Conservation (phyloP, 805 yeast species). For the Wickerhamomyces kurtzmanii region DNA sequence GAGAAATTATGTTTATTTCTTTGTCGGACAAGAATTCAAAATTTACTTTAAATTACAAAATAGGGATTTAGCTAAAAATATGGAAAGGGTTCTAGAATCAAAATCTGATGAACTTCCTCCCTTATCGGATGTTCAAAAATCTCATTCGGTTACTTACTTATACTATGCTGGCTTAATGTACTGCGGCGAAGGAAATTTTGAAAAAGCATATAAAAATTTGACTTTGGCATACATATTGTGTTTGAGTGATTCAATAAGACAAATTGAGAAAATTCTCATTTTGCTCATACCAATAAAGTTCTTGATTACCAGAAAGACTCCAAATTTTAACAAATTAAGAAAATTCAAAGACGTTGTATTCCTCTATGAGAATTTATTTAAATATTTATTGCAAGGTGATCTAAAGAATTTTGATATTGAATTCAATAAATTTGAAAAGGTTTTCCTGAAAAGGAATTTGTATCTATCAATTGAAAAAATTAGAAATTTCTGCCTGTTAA, state of each 20-base stretch:
- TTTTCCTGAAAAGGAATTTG: slow-evolving; percentile 48
- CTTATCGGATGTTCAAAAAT: slow-evolving; percentile 28
- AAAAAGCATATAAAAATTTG: slow-evolving; percentile 39
- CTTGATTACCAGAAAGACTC: slow-evolving; percentile 35
- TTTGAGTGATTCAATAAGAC: slow-evolving; percentile 7
- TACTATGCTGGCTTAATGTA: slow-evolving; percentile 64
- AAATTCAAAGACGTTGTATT: slow-evolving; percentile 28
- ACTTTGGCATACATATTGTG: slow-evolving; percentile 29
- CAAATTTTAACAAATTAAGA: slow-evolving; percentile 29
- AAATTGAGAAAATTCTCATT: slow-evolving; percentile 32
- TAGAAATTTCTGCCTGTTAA: slow-evolving; percentile 37
- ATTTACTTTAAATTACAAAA: slow-evolving; percentile 60
- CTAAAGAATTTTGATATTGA: slow-evolving; percentile 36
- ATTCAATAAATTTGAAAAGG: slow-evolving; percentile 31
- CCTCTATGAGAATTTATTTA: slow-evolving; percentile 37
- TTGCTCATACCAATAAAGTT: slow-evolving; percentile 58
- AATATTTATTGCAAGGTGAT: slow-evolving; percentile 45
- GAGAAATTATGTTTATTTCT: slow-evolving; percentile 56
- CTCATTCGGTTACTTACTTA: slow-evolving; percentile 50
- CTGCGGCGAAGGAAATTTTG: slow-evolving; percentile 55
- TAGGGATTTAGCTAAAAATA: slow-evolving; percentile 62
- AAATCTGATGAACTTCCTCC: slow-evolving; percentile 44
- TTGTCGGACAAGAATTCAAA: slow-evolving; percentile 59
- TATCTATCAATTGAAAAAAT: slow-evolving; percentile 50
- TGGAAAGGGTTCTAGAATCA: slow-evolving; percentile 59